Base-by-base conservation (phyloP, 1,284 basidiomycete genomes). In the Caloboletus inedulis region DNA sequence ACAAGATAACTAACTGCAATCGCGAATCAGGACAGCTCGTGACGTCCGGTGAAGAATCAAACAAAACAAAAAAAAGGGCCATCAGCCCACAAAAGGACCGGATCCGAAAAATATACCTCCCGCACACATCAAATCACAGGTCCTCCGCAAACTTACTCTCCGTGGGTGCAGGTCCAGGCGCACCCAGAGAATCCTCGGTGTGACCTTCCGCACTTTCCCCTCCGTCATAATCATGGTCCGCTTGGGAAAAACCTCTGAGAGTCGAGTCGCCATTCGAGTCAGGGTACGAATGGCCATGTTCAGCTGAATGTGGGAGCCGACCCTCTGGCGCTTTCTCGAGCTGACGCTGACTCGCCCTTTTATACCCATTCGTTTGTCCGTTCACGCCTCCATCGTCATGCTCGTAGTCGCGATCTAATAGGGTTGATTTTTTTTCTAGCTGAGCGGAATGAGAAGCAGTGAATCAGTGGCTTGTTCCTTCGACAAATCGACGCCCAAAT, bases 261-360 rank as follows among this genome's bases (percentile, higher is more conserved):
- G 64, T 61, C 7, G 58, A 49, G 16, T 4, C 43, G 7, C 65
- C 61, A 37, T 59, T 64, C 37, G 63, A 58, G 10, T 52, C 51
- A 3, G 45, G 31, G 35, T 56, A 49, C 8, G 51, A 49, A 13
- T 33, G 62, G 16, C 54, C 56, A n/a, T 59, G 58, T 18, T 65
- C 69, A 30, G 53, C 61, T 16, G 57, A 59, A 60, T 72, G 77
- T 2, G 75, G 75, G 1, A 57, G 47, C 12, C 72, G 72, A 1
- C 78, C 80, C 63, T 85, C 83, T 0, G 84, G 84, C 8, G 86
- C 83, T 69, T 89, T 89, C 68, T 88, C 86, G 66, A 80, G 74
- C 68, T 82, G 84, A 35, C 87, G 77, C 65, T 79, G 77, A 63
- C 78, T 84, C 33, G 76, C 71, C 47, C 75, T 68, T 40, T 77